A percentile compares a stretch with the other conserved stretches of the same genome.
Evolutionary conservation across 257 asterid species (phyloP).

Genomic region (Jacaranda copaia): DNA sequence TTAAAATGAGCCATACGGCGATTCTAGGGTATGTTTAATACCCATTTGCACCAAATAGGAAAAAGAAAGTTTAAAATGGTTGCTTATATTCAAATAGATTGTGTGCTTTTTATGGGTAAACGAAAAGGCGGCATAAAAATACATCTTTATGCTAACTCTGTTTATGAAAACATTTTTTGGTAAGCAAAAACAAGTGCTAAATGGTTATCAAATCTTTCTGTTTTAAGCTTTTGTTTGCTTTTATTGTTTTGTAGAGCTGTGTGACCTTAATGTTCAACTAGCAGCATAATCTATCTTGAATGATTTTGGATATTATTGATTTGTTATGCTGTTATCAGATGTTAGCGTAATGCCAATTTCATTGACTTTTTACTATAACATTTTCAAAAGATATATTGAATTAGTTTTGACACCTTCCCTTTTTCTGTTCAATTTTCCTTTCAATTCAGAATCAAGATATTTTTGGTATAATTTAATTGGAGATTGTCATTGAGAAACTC

Average conservation of each 20-base stretch:
- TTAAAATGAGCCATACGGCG: slow-evolving; percentile 16
- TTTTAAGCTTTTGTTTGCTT: not conserved
- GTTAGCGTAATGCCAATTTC: not conserved
- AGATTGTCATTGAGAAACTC: slow-evolving; percentile 21
- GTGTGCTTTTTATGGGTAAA: not conserved
- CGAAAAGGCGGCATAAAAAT: not conserved
- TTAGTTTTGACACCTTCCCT: slow-evolving; percentile 26
- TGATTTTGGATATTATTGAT: not conserved
- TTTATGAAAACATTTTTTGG: slow-evolving; percentile 8
- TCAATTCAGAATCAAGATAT: slow-evolving; percentile 37
- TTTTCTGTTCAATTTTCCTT: slow-evolving; percentile 22
- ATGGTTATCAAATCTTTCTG: slow-evolving; percentile 5
- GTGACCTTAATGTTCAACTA: not conserved
- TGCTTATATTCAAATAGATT: not conserved
- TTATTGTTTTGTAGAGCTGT: not conserved
- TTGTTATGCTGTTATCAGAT: slow-evolving; percentile 32
- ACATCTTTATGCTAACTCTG: slow-evolving; percentile 9
- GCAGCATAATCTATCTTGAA: not conserved
- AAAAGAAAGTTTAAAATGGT: not conserved
- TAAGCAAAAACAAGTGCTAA: not conserved
- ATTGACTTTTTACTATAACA: slow-evolving; percentile 7
- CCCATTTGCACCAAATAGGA: not conserved
- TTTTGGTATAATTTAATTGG: slow-evolving; percentile 37
- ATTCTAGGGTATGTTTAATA: slow-evolving; percentile 15
- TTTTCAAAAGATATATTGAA: not conserved